These are phyloP conservation scores for Dactylellina cionopaga DNA, from an alignment of 2,329 filamentous ascomycete genomes.

Conservation along the genomic window DNA sequence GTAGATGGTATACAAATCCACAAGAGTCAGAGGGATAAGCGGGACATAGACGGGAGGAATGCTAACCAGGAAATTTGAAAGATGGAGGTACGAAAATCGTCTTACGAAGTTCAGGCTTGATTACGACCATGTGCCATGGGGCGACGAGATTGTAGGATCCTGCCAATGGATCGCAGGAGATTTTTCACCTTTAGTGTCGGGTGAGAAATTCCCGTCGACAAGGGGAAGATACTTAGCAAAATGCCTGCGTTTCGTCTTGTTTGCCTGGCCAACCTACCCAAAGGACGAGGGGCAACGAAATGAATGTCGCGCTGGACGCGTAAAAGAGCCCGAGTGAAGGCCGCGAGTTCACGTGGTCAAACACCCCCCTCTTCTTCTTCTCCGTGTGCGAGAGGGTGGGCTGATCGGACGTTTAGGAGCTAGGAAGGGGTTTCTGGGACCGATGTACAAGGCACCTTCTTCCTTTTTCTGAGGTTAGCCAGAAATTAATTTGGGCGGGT, in stretches of 20 bases:
- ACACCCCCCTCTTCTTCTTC: constrained; percentile 15
- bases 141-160: constrained; percentile 40
- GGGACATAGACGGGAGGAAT: constrained; percentile 24
- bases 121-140: constrained; percentile 2
- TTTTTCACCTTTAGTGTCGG: constrained; percentile 38
- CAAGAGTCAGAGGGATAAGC: constrained; percentile 32
- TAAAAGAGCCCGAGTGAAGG: constrained; percentile 30
- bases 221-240: constrained; percentile 23
- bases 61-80: constrained; percentile 29
- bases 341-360: constrained; percentile 53
- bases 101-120: constrained; percentile 13
- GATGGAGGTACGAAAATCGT: constrained; percentile 7
- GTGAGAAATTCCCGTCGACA: constrained; percentile 52
- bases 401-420: constrained; percentile 26
- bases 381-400: constrained; percentile 26
- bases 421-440: constrained; percentile 11
- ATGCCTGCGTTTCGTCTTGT: constrained; percentile 27
- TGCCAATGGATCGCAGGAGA: constrained; percentile 39
- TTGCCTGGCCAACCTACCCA: constrained; percentile 36
- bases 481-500: constrained; percentile 26
- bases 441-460: constrained; percentile 38
- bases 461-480: constrained; percentile 33
- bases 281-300: constrained; percentile 25
- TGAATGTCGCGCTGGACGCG: constrained; percentile 51
- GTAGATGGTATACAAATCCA: constrained; percentile 28